Evolutionary conservation across 2,329 filamentous ascomycete species (phyloP).

Genomic region (Penicillium polonicum): DNA sequence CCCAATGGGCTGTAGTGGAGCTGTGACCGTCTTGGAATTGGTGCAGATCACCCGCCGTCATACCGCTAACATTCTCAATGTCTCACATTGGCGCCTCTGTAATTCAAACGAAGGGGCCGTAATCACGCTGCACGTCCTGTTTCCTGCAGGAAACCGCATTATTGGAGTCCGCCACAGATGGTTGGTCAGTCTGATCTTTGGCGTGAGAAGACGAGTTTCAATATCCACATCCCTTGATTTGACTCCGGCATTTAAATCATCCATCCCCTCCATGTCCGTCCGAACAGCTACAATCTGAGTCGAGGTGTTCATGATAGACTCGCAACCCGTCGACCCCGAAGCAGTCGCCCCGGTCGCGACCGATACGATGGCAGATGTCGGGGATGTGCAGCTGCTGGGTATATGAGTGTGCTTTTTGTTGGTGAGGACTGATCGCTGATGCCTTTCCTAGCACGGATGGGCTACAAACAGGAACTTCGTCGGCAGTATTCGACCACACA

Average conservation of each 20-base stretch:
- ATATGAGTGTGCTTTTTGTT: background rate
- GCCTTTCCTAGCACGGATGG: conserved; percentile 33
- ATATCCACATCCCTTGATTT: background rate
- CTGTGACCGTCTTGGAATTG: no score
- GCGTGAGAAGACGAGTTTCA: background rate
- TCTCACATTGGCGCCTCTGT: background rate
- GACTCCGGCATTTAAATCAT: background rate
- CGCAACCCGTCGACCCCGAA: background rate
- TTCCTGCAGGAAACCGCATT: background rate
- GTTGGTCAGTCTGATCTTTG: background rate
- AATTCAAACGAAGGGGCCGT: background rate
- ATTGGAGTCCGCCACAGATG: background rate
- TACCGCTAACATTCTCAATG: background rate
- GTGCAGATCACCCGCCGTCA: background rate
- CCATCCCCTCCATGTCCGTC: background rate
- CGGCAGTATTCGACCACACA: conserved; percentile 63
- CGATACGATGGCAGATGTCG: background rate
- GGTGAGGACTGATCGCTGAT: conserved; percentile 2
- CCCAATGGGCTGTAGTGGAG: background rate
- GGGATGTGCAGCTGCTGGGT: conserved; percentile 5
- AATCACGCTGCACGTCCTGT: background rate
- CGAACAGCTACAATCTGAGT: background rate
- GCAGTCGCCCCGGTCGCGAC: background rate
- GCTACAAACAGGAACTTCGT: conserved; percentile 61
- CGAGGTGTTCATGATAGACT: background rate